Conservation (phyloP, 257 asterid genomes). For the Plantago ovata region DNA sequence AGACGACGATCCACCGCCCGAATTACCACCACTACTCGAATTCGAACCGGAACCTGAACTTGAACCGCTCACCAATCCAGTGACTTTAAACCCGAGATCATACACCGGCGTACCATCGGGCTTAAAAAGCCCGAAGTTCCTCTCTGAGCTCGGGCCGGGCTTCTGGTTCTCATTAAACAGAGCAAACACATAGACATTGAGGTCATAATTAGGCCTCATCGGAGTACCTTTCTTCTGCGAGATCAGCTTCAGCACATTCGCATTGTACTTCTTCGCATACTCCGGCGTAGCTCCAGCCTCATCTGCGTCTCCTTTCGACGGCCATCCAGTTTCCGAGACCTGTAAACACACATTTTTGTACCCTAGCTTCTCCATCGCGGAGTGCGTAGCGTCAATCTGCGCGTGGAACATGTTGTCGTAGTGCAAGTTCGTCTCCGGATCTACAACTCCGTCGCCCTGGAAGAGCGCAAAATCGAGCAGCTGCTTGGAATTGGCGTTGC, state of each 20-base stretch:
- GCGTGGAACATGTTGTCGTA: conserved; percentile 80
- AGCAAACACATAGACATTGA: conserved; percentile 69
- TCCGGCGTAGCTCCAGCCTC: conserved; percentile 80
- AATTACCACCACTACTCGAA: conserved; percentile 13
- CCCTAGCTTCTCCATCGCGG: conserved; percentile 62
- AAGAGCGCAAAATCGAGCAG: conserved; percentile 59
- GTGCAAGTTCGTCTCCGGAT: conserved; percentile 45
- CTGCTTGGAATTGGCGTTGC: conserved; percentile 42
- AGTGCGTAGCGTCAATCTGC: conserved; percentile 77
- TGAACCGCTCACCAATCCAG: conserved; percentile 26
- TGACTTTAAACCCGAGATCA: conserved; percentile 46
- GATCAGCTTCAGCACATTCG: conserved; percentile 56
- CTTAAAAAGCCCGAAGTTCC: conserved; percentile 79
- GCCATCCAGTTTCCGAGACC: conserved; percentile 95
- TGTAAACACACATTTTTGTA: conserved; percentile 65
- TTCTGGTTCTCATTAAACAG: conserved; percentile 82
- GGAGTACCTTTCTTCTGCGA: conserved; percentile 70
- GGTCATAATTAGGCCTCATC: conserved; percentile 53
- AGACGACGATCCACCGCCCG: conserved; percentile 18
- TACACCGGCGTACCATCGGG: conserved; percentile 79
- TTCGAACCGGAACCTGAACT: conserved; percentile 6
- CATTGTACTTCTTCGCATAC: conserved; percentile 67
- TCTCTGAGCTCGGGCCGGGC: conserved; percentile 87
- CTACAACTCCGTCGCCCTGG: conserved; percentile 44
- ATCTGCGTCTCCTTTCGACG: conserved; percentile 75